Base-by-base conservation (phyloP, 106 monocot species). In the Alisma plantagoaquatica region DNA sequence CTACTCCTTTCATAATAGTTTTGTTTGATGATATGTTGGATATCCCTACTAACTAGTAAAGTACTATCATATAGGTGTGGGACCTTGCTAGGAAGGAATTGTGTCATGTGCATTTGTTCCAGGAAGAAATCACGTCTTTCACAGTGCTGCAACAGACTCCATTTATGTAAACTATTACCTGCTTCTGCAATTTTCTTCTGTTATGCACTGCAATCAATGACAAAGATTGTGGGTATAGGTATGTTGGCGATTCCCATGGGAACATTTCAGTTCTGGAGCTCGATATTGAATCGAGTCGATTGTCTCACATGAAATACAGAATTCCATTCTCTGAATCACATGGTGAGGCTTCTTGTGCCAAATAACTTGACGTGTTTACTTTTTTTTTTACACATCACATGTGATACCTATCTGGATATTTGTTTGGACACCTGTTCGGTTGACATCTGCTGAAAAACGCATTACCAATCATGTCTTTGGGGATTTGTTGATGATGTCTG, bases 301-400 rank as follows among this genome's bases (percentile, higher is more conserved):
- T 87, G 66, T 33, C 56, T 26, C 41, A 43, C 33, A 78, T 78
- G 82, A 48, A 59, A 23, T 87, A 82, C 41, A 57, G 3, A 50
- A 82, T 87, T 50, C 87, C 87, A 27, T 78, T 53, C 42, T 63
- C 65, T 29, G 78, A 78, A 60, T 78, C 82, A 42, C 57, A 78
- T 70, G 72, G 82, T 82, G 56, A 54, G 68, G 35, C 6, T 14
- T 14, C 35, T 14, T 38, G 35, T 38, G n/a, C n/a, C n/a, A n/a
- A n/a, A n/a, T n/a, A n/a, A n/a, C n/a, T n/a, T n/a, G n/a, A n/a
- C n/a, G n/a, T n/a, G n/a, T n/a, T n/a, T n/a, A n/a, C n/a, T n/a
- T n/a, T n/a, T n/a, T n/a, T n/a, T n/a, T n/a, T n/a, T n/a, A n/a
- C n/a, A n/a, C 35, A 38, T 38, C 35, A 8, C 35, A 38, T 6